Conservation (phyloP, 2,329 filamentous ascomycete species). For the Hawksworthiomyces lignivorus region DNA sequence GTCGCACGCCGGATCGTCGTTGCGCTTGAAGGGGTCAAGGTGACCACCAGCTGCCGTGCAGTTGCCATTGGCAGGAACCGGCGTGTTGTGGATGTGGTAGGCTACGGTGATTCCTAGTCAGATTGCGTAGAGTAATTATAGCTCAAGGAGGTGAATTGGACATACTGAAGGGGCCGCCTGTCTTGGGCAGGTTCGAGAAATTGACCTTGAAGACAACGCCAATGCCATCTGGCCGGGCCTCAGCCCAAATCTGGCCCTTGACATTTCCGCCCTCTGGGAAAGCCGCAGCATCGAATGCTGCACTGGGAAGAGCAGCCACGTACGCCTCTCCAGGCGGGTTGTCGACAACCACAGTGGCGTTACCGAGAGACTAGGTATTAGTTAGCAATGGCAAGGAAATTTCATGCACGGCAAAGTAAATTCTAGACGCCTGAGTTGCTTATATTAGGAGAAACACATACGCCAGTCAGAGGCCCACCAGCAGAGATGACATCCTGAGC, state of each 20-base stretch:
- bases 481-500: constrained; percentile 2
- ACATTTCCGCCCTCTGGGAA: constrained; percentile 43
- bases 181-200: constrained; percentile 25
- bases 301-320: constrained; percentile 46
- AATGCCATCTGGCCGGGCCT: constrained; percentile 19
- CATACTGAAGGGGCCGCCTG: constrained; percentile 26
- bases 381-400: too few relatives aligned
- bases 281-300: constrained; percentile 41
- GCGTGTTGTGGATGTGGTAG: constrained; percentile 64
- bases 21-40: constrained; percentile 62
- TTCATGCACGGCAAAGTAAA: background rate
- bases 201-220: constrained; percentile 25
- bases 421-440: too few relatives aligned
- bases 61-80: constrained; percentile 60
- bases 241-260: constrained; percentile 28
- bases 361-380: constrained; percentile 10
- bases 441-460: too few relatives aligned
- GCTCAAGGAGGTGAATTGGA: constrained; percentile 30
- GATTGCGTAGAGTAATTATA: too few relatives aligned
- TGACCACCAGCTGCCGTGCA: constrained; percentile 62
- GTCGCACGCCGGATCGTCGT: constrained; percentile 56
- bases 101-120: constrained; percentile 30
- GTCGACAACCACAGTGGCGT: constrained; percentile 30
- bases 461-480: constrained; percentile 6
- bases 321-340: constrained; percentile 51